Percentiles rank a stretch among this genome's conserved stretches.
These are phyloP conservation scores for Colletotrichum simmondsii DNA, from an alignment of 2,329 filamentous ascomycete species.

Conservation along the genomic window DNA sequence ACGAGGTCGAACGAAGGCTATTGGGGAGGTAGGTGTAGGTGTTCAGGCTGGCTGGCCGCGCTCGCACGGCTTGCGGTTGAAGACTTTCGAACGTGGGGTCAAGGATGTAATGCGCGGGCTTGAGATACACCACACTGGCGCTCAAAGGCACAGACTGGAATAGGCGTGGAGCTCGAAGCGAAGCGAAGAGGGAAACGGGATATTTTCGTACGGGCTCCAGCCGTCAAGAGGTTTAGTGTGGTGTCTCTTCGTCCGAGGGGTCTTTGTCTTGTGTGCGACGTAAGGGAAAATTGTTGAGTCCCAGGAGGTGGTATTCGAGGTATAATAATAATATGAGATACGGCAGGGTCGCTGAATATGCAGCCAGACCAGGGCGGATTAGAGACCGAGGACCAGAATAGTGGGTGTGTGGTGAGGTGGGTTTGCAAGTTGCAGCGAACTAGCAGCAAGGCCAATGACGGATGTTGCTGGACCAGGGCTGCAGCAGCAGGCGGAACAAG, in stretches of 20 bases:
- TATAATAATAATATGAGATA: constrained; percentile 28
- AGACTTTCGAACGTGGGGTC: constrained; percentile 16
- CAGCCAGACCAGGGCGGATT: constrained; percentile 32
- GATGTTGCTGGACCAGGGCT: constrained; percentile 1
- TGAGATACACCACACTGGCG: constrained; percentile 25
- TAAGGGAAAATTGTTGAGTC: constrained; percentile 10
- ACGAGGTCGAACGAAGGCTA: background rate
- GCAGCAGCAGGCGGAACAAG: background rate
- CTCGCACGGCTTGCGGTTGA: constrained; percentile 23
- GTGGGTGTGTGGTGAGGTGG: constrained; percentile 10
- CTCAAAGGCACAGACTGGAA: constrained; percentile 11
- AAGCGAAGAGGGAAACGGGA: constrained; percentile 16
- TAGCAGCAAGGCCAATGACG: constrained; percentile 3
- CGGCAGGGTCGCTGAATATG: constrained; percentile 23
- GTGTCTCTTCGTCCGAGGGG: constrained; percentile 25
- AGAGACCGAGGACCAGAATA: constrained; percentile 19
- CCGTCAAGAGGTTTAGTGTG: constrained; percentile 22
- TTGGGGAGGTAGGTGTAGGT: background rate
- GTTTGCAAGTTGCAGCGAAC: constrained; percentile 17
- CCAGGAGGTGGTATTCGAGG: constrained; percentile 26
- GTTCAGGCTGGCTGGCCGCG: background rate
- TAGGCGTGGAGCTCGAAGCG: constrained; percentile 29
- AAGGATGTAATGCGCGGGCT: constrained; percentile 21
- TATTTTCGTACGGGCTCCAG: constrained; percentile 23
- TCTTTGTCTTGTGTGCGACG: constrained; percentile 12